Evolutionary conservation across 371 early-diverging fungal genomes (phyloP), one percentile per base, ranked within the genome.

Genomic region (Actinomucor elegans): DNA sequence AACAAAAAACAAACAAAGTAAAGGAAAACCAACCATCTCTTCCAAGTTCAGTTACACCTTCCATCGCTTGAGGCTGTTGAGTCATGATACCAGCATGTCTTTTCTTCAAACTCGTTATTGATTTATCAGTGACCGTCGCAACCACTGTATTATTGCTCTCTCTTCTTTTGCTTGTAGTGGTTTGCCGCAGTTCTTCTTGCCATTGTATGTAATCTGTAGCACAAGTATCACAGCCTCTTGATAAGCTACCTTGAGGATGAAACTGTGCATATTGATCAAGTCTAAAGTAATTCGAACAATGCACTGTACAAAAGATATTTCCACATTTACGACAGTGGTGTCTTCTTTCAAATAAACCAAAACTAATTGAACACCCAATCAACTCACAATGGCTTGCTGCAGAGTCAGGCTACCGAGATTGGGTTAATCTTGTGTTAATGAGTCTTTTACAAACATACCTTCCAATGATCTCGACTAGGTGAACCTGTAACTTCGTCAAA

Each of bases 311-410:
- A 47, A 75, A 79, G 18, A 79, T 69, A 37, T 71, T 68, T 15
- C 79, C 79, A 61, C 79, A 79, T 58, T 64, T 61, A 29, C 79
- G 71, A 43, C 79, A 79, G 42, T 79, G 79, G 45, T 79, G 79
- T 41, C 75, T 65, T 45, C 79, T 62, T 44, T 79, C 75, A 55
- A 79, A 75, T 7, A 79, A 26, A 6, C 71, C 69, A 67, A 79
- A 79, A n/a, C 53, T 27, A 9, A 48, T 53, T 18, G 43, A 20
- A 44, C 79, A n/a, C 23, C 55, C 62, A 28, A 59, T 44, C 26
- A 46, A 64, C 11, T 45, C 67, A 48, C 78, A 75, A 67, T 64
- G 74, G 70, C 55, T 15, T 42, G n/a, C 17, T 28, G 20, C 26
- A 29, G 36, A 36, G 33, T 18, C 15, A 21, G 29, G 23, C 11